A percentile compares a stretch with the other conserved stretches of the same genome.
These are phyloP conservation scores for Wickerhamomyces hampshirensis DNA, from an alignment of 805 yeast species.

Conservation along the genomic window DNA sequence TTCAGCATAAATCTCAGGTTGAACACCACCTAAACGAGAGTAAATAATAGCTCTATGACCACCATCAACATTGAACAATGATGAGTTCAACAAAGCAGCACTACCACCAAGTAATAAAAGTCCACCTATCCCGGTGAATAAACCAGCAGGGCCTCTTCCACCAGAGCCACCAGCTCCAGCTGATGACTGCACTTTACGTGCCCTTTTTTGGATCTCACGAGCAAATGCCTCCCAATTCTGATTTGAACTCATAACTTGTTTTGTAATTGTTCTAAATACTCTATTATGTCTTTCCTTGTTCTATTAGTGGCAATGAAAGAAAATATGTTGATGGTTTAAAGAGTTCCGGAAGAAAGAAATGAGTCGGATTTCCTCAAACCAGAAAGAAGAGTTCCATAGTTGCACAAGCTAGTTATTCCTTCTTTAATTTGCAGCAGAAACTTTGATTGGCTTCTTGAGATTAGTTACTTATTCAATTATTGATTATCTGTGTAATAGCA, in stretches of 20 bases:
- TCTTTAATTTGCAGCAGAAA: too few relatives aligned
- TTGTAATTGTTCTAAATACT: too few relatives aligned
- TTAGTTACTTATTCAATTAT: too few relatives aligned
- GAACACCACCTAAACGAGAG: slow-evolving; percentile 82
- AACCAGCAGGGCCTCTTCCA: slow-evolving; percentile 41
- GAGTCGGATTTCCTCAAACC: too few relatives aligned
- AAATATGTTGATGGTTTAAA: too few relatives aligned
- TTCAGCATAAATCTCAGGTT: slow-evolving; percentile 76
- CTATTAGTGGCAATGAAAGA: too few relatives aligned
- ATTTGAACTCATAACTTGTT: slow-evolving; percentile 27
- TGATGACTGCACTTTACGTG: slow-evolving; percentile 35
- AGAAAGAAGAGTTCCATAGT: too few relatives aligned
- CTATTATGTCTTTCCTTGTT: too few relatives aligned
- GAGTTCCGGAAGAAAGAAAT: too few relatives aligned
- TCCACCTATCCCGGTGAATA: slow-evolving; percentile 63
- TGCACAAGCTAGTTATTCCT: too few relatives aligned
- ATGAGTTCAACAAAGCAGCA: slow-evolving; percentile 45
- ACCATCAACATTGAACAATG: slow-evolving; percentile 90
- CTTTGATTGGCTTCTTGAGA: too few relatives aligned
- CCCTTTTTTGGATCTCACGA: slow-evolving; percentile 41
- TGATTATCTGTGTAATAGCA: not conserved
- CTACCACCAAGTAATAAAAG: slow-evolving; percentile 54
- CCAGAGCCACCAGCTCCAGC: slow-evolving; percentile 37
- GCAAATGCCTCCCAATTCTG: slow-evolving; percentile 51
- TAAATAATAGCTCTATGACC: slow-evolving; percentile 97